These are phyloP conservation scores for Wickerhamiella shivajii DNA, from an alignment of 805 yeast genomes.

Conservation along the genomic window DNA sequence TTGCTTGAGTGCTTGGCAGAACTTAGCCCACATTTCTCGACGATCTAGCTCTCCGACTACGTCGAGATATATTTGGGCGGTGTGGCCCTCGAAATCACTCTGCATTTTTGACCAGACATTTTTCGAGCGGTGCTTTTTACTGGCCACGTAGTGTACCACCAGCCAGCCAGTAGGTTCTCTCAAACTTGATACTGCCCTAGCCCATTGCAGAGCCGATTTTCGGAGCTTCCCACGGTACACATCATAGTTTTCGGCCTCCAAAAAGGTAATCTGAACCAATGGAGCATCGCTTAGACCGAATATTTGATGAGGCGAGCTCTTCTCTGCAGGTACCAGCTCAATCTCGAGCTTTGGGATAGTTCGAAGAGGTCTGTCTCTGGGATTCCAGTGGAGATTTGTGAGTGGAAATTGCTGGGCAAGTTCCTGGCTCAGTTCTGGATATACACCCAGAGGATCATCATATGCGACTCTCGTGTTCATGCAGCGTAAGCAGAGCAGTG, in stretches of 20 bases:
- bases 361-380: conserved; percentile 37
- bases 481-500: too few species aligned
- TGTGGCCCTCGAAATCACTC: conserved; percentile 22
- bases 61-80: conserved; percentile 14
- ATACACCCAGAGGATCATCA: conserved; percentile 61
- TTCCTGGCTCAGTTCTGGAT: conserved; percentile 30
- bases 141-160: conserved; percentile 35
- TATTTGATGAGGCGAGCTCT: conserved; percentile 28
- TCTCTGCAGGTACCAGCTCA: conserved; percentile 42
- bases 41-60: conserved; percentile 9
- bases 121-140: conserved; percentile 9
- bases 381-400: conserved; percentile 57
- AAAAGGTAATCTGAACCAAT: conserved; percentile 52
- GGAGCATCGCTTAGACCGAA: conserved; percentile 33
- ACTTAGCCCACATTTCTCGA: conserved; percentile 37
- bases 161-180: conserved; percentile 44
- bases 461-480: conserved; percentile 39
- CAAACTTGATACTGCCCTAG: conserved; percentile 30
- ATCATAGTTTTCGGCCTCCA: conserved; percentile 53
- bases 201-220: conserved; percentile 74
- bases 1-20: conserved; percentile 33
- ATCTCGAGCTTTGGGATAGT: conserved; percentile 49
- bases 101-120: conserved; percentile 15
- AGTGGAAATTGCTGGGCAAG: conserved; percentile 38
- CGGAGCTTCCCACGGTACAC: conserved; percentile 66